Percentiles rank a stretch among this genome's conserved stretches.
Evolutionary conservation across 257 asterid genomes (phyloP).

Genomic region (Phtheirospermum japonicum): DNA sequence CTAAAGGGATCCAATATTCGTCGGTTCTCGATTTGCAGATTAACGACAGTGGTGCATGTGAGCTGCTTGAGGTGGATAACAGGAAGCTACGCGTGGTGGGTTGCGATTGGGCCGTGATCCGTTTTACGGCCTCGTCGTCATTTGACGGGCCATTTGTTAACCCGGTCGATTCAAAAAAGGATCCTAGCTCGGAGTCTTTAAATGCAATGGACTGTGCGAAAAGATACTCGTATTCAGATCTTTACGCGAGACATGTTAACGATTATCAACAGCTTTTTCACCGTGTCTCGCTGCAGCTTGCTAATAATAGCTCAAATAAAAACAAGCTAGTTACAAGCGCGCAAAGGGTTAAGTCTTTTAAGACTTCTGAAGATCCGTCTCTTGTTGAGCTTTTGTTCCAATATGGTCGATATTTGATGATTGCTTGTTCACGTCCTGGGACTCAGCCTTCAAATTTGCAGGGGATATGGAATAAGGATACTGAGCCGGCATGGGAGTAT

Average conservation of each 20-base stretch:
- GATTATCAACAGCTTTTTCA: slow-evolving; percentile 74
- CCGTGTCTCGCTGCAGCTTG: slow-evolving; percentile 64
- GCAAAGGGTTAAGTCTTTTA: slow-evolving; percentile 58
- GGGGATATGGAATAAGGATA: slow-evolving; percentile 74
- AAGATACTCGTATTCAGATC: slow-evolving; percentile 50
- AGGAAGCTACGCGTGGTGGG: slow-evolving; percentile 51
- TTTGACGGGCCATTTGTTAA: slow-evolving; percentile 66
- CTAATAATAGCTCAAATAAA: slow-evolving; percentile 18
- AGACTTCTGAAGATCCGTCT: slow-evolving; percentile 66
- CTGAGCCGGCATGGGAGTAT: slow-evolving; percentile 77
- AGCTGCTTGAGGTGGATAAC: slow-evolving; percentile 41
- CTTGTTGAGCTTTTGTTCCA: slow-evolving; percentile 75
- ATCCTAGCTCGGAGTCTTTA: slow-evolving; percentile 46
- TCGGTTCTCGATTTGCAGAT: slow-evolving; percentile 71
- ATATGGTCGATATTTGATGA: slow-evolving; percentile 69
- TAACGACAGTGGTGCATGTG: slow-evolving; percentile 35
- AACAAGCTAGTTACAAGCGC: slow-evolving; percentile 38
- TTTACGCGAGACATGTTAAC: slow-evolving; percentile 59
- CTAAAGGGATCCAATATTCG: slow-evolving; percentile 55
- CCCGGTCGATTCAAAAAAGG: slow-evolving; percentile 52
- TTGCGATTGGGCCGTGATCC: slow-evolving; percentile 62
- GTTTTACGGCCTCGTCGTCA: slow-evolving; percentile 62
- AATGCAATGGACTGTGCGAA: slow-evolving; percentile 45
- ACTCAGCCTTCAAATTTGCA: slow-evolving; percentile 74
- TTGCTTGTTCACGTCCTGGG: slow-evolving; percentile 78